Evolutionary conservation across 164 flowering plant species (phyloP).

Genomic region (Houttuynia cordata): DNA sequence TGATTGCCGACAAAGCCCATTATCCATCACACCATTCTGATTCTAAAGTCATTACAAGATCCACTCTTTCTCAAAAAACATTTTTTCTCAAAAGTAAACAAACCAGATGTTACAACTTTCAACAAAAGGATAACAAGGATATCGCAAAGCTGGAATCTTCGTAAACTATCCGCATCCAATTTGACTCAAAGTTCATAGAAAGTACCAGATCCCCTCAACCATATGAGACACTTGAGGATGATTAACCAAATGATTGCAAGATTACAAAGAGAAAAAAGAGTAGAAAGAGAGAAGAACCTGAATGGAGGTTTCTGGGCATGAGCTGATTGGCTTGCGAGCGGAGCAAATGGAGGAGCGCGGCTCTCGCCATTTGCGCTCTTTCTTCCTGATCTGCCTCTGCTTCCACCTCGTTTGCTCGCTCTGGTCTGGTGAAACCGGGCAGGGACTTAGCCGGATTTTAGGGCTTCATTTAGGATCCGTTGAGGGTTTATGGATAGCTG

Average conservation of each 20-base stretch:
- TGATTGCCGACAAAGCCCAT: neutral
- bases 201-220: neutral
- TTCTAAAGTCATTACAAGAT: neutral
- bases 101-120: too few relatives aligned
- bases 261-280: neutral
- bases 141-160: neutral
- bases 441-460: too few relatives aligned
- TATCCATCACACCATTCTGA: neutral
- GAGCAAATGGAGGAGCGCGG: neutral
- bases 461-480: too few relatives aligned
- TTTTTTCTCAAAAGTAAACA: too few relatives aligned
- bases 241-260: too few relatives aligned
- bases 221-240: too few relatives aligned
- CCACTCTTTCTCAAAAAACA: neutral
- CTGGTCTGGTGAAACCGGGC: neutral
- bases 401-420: neutral
- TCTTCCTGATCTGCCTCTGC: neutral
- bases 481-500: too few relatives aligned
- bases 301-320: neutral
- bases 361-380: slow-evolving; percentile 3
- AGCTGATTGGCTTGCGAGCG: neutral
- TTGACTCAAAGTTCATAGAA: neutral
- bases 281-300: neutral
- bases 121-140: too few relatives aligned
- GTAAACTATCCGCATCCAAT: neutral